Percentiles rank a stretch among this genome's conserved stretches.
These are phyloP conservation scores for Aspergillus sp. DNA, from an alignment of 2,329 filamentous ascomycete genomes.

Conservation along the genomic window DNA sequence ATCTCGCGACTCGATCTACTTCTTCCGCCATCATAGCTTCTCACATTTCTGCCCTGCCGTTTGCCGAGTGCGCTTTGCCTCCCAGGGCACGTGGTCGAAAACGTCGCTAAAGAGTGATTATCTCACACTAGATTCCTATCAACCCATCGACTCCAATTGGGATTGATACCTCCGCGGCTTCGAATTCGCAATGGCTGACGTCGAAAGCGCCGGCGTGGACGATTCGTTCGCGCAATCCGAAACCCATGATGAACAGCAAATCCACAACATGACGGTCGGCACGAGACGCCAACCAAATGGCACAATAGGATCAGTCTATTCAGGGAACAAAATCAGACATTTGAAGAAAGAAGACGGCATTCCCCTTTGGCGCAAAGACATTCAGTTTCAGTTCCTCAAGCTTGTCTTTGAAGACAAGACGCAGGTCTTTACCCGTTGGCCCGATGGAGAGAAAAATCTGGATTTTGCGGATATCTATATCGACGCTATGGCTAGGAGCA, in stretches of 20 bases:
- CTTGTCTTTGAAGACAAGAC: conserved; percentile 62
- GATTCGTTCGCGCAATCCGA: conserved; percentile 39
- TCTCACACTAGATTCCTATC: background rate
- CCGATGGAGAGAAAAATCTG: conserved; percentile 71
- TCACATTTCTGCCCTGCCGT: background rate
- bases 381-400: conserved; percentile 64
- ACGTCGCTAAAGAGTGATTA: background rate
- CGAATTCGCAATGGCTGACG: conserved; percentile 33
- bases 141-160: background rate
- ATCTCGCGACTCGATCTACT: background rate
- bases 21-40: conserved; percentile 5
- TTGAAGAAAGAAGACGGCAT: conserved; percentile 68
- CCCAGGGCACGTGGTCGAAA: background rate
- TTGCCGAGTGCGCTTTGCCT: conserved; percentile 2
- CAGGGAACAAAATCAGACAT: conserved; percentile 66
- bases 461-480: conserved; percentile 95
- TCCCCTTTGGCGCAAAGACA: conserved; percentile 66
- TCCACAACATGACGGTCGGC: conserved; percentile 45
- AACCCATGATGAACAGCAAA: conserved; percentile 36
- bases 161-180: background rate
- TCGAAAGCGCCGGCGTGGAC: conserved; percentile 33
- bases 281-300: conserved; percentile 64
- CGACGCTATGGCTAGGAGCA: conserved; percentile 96
- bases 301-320: conserved; percentile 66
- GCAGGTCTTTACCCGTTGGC: conserved; percentile 84